These are phyloP conservation scores for Saccharomycopsis synnaedendra DNA, from an alignment of 805 yeast genomes.

Conservation along the genomic window DNA sequence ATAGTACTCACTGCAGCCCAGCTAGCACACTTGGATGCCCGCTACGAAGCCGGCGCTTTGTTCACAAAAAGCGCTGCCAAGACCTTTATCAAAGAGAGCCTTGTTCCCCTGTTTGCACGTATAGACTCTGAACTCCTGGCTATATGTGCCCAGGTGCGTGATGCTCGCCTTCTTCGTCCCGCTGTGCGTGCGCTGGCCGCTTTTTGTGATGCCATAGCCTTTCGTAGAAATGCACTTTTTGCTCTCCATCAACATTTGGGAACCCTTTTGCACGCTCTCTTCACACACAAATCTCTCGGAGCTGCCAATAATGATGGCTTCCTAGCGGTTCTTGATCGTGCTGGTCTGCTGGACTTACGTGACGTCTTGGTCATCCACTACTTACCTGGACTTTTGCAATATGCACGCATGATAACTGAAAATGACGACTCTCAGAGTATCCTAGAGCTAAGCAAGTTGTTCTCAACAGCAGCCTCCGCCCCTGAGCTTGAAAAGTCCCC, in stretches of 20 bases:
- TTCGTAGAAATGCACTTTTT: slow-evolving; percentile 51
- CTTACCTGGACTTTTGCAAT: slow-evolving; percentile 42
- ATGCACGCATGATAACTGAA: slow-evolving; percentile 2
- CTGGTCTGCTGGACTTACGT: too few relatives aligned
- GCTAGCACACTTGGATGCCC: too few relatives aligned
- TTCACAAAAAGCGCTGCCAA: too few relatives aligned
- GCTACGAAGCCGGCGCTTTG: too few relatives aligned
- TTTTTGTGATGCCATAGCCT: slow-evolving; percentile 20
- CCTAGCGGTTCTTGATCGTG: slow-evolving; percentile 24
- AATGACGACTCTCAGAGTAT: not conserved
- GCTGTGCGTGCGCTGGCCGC: too few relatives aligned
- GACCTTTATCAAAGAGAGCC: too few relatives aligned
- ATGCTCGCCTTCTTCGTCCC: too few relatives aligned
- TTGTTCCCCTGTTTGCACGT: too few relatives aligned
- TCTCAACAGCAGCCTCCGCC: slow-evolving; percentile 1
- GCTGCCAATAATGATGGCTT: slow-evolving; percentile 23
- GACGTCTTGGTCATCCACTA: slow-evolving; percentile 27
- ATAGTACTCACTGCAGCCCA: slow-evolving; percentile 37
- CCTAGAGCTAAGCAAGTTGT: slow-evolving; percentile 6
- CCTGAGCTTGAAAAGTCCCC: slow-evolving; percentile 3
- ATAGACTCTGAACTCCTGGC: too few relatives aligned
- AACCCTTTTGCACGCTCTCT: slow-evolving; percentile 46
- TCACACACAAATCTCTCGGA: slow-evolving; percentile 20
- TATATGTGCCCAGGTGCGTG: too few relatives aligned
- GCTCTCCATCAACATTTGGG: slow-evolving; percentile 64